These are phyloP conservation scores for Pseudopyricularia cyperi DNA, from an alignment of 2,329 filamentous ascomycete genomes.

Conservation along the genomic window DNA sequence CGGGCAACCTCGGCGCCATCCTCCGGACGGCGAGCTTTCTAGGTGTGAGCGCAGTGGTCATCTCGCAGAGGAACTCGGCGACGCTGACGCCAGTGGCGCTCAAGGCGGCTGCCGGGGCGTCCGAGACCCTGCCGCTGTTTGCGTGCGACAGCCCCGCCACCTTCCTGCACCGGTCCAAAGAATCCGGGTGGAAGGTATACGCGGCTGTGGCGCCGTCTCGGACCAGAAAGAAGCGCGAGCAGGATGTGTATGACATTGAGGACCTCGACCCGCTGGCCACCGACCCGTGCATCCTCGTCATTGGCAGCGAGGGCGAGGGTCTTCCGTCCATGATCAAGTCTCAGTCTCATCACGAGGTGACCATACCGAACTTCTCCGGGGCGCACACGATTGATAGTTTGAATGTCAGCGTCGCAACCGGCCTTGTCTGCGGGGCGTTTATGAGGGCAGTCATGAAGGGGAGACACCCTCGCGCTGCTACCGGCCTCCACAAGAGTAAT, in stretches of 20 bases:
- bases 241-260: constrained; percentile 37
- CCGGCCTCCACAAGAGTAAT: neutral
- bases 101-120: constrained; percentile 80
- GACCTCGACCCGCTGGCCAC: constrained; percentile 36
- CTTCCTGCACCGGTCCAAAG: constrained; percentile 57
- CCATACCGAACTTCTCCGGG: constrained; percentile 46
- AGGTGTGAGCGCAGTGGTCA: constrained; percentile 72
- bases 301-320: constrained; percentile 73
- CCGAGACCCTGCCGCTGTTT: constrained; percentile 67
- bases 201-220: constrained; percentile 48
- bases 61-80: constrained; percentile 62
- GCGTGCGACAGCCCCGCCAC: constrained; percentile 50
- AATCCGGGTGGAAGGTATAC: constrained; percentile 71
- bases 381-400: constrained; percentile 64
- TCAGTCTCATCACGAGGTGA: constrained; percentile 50
- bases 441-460: constrained; percentile 27
- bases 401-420: constrained; percentile 85
- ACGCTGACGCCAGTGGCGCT: constrained; percentile 63
- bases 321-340: constrained; percentile 51
- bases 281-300: constrained; percentile 63
- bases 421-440: constrained; percentile 60
- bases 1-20: constrained; percentile 82
- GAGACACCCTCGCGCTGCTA: neutral
- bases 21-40: constrained; percentile 81
- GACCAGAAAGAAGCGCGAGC: constrained; percentile 23